Evolutionary conservation across 2,329 filamentous ascomycete species (phyloP).

Genomic region (Fusarium pseudograminearum): DNA sequence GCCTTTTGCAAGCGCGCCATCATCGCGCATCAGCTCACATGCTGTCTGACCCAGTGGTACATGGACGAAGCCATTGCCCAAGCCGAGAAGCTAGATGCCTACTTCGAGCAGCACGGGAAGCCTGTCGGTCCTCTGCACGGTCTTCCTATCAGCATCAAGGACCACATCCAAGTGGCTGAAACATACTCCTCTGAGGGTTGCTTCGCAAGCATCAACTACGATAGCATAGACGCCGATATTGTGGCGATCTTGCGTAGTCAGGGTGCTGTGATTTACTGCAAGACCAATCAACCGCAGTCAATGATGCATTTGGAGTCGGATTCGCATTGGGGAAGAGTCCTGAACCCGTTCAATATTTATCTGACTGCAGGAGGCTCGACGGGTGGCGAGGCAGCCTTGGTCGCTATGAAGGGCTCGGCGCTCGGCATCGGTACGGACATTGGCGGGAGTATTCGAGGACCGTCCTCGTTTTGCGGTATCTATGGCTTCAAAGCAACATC

Average conservation of each 20-base stretch:
- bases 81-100: conserved; percentile 21
- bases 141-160: conserved; percentile 37
- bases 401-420: conserved; percentile 49
- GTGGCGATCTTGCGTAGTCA: conserved; percentile 68
- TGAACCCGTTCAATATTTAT: conserved; percentile 71
- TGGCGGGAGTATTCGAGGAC: conserved; percentile 21
- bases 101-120: conserved; percentile 10
- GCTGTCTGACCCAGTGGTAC: conserved; percentile 41
- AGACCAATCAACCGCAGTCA: conserved; percentile 72
- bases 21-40: conserved; percentile 38
- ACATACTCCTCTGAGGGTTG: conserved; percentile 24
- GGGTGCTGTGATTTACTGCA: conserved; percentile 75
- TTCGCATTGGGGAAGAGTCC: conserved; percentile 69
- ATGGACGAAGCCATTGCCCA: conserved; percentile 27
- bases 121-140: conserved; percentile 31
- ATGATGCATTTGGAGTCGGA: conserved; percentile 62
- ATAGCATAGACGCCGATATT: conserved; percentile 46
- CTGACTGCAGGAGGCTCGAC: conserved; percentile 72
- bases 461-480: conserved; percentile 24
- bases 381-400: conserved; percentile 62
- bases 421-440: conserved; percentile 24
- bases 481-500: conserved; percentile 30
- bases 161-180: conserved; percentile 35
- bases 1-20: conserved; percentile 39
- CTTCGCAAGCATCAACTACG: conserved; percentile 23